Conservation (phyloP, 106 monocot genomes). For the Vanilla planifolia region DNA sequence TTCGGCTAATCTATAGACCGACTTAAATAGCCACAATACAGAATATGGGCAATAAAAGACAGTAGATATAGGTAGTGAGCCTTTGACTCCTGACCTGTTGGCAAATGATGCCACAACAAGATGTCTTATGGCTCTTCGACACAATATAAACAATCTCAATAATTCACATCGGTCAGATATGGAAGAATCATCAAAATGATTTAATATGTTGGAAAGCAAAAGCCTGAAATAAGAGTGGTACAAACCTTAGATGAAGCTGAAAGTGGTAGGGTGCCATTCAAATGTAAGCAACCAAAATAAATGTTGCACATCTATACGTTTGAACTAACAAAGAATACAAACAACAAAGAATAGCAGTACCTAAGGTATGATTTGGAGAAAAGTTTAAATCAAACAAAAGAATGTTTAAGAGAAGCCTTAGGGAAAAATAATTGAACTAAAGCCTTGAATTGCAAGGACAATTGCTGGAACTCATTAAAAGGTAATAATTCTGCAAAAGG, state of each 20-base stretch:
- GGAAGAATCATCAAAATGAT: conserved; percentile 14
- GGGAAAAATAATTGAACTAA: too few species aligned
- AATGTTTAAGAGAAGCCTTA: too few species aligned
- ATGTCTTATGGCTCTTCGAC: conserved; percentile 70
- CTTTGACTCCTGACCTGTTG: conserved; percentile 7
- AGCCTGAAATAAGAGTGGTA: conserved; percentile 34
- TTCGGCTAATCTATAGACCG: conserved; percentile 36
- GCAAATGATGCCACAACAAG: conserved; percentile 29
- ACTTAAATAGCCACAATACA: conserved; percentile 64
- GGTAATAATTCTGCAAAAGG: too few species aligned
- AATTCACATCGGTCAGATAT: conserved; percentile 25
- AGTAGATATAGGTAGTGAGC: conserved; percentile 9
- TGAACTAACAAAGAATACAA: too few species aligned
- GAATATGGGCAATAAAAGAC: conserved; percentile 27
- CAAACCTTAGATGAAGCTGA: not conserved
- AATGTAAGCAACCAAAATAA: not conserved
- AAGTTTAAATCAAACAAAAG: too few species aligned
- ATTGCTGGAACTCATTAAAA: too few species aligned
- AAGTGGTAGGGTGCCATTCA: not conserved
- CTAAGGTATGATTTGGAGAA: too few species aligned
- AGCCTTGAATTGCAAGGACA: too few species aligned
- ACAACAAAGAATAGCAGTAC: too few species aligned
- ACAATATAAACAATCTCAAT: conserved; percentile 60
- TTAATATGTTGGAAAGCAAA: conserved; percentile 33
- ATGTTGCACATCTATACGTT: too few species aligned